A percentile compares a stretch with the other conserved stretches of the same genome.
These are phyloP conservation scores for Hemisphaericaspora xylanilytica DNA, from an alignment of 1,139 yeast genomes.

Conservation along the genomic window DNA sequence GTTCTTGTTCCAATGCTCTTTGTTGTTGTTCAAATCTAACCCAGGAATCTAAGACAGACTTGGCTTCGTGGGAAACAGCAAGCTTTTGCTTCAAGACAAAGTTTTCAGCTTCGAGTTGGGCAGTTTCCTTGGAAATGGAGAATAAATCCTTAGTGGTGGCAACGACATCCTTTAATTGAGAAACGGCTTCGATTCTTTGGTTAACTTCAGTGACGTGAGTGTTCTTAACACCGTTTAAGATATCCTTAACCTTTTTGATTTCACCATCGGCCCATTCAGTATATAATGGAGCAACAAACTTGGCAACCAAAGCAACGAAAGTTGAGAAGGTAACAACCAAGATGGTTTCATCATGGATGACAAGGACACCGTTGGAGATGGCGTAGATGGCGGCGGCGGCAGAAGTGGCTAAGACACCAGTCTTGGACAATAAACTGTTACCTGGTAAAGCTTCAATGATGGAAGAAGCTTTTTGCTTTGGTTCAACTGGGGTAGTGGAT, in stretches of 20 bases:
- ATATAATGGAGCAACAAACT: constrained; percentile 91
- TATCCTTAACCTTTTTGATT: constrained; percentile 75
- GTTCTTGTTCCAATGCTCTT: constrained; percentile 95
- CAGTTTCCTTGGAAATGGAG: constrained; percentile 94
- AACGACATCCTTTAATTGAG: constrained; percentile 89
- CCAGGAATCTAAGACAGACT: constrained; percentile 96
- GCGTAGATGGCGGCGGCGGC: constrained; percentile 95
- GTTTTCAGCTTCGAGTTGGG: constrained; percentile 88
- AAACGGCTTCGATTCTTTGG: constrained; percentile 84
- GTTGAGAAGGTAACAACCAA: constrained; percentile 78
- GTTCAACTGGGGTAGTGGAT: constrained; percentile 65
- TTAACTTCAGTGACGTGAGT: constrained; percentile 91
- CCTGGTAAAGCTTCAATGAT: constrained; percentile 94
- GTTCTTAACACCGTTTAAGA: constrained; percentile 84
- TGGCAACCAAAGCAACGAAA: constrained; percentile 72
- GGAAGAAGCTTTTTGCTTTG: constrained; percentile 87
- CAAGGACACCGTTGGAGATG: constrained; percentile 87
- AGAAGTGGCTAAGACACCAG: constrained; percentile 91
- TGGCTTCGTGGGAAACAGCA: constrained; percentile 86
- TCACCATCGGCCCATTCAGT: constrained; percentile 94
- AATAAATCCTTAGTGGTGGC: constrained; percentile 87
- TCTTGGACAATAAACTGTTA: constrained; percentile 80
- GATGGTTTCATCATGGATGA: constrained; percentile 91
- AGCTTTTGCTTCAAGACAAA: constrained; percentile 91
- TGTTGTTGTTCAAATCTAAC: constrained; percentile 97